A percentile compares a stretch with the other conserved stretches of the same genome.
phyloP scores from a whole-genome alignment of 768 basidiomycete species.

The Sistotremastrum niveocremeum region DNA sequence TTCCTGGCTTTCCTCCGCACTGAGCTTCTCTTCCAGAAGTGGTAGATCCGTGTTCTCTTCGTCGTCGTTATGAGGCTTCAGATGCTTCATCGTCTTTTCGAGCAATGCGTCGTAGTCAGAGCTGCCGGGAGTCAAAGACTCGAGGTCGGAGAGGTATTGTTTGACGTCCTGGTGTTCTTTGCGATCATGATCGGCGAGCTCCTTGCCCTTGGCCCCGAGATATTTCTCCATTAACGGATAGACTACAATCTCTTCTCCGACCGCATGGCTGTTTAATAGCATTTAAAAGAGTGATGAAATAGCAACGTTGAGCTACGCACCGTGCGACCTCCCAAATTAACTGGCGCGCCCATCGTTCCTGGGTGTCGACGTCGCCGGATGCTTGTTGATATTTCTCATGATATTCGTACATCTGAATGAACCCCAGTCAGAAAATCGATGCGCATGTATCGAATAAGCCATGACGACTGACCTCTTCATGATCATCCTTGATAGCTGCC shows the following conservation, averaged over 20 bases:
- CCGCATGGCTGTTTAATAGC: conserved; percentile 29
- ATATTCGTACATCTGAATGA: conserved; percentile 39
- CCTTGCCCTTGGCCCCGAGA: conserved; percentile 35
- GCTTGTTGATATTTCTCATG: conserved; percentile 34
- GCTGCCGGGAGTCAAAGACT: conserved; percentile 29
- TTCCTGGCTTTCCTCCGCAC: conserved; percentile 26
- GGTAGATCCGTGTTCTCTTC: conserved; percentile 49
- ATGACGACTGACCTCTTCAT: conserved; percentile 26
- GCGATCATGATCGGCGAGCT: conserved; percentile 42
- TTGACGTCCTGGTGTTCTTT: conserved; percentile 36
- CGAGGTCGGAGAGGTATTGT: conserved; percentile 31
- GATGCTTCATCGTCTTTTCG: conserved; percentile 30
- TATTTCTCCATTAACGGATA: conserved; percentile 49
- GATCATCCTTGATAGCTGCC: conserved; percentile 34
- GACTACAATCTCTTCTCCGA: conserved; percentile 49
- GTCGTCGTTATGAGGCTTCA: conserved; percentile 40
- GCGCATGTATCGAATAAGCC: neutral
- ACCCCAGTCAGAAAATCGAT: neutral
- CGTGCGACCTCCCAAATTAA: conserved; percentile 45
- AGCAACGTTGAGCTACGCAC: neutral
- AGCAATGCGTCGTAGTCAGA: conserved; percentile 29
- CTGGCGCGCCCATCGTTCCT: conserved; percentile 41
- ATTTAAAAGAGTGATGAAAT: neutral
- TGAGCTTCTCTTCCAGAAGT: conserved; percentile 33
- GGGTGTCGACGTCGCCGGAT: conserved; percentile 29